Evolutionary conservation across 768 basidiomycete species (phyloP), one percentile per base, ranked within the genome.

Genomic region (Hirschioporus abietinus): DNA sequence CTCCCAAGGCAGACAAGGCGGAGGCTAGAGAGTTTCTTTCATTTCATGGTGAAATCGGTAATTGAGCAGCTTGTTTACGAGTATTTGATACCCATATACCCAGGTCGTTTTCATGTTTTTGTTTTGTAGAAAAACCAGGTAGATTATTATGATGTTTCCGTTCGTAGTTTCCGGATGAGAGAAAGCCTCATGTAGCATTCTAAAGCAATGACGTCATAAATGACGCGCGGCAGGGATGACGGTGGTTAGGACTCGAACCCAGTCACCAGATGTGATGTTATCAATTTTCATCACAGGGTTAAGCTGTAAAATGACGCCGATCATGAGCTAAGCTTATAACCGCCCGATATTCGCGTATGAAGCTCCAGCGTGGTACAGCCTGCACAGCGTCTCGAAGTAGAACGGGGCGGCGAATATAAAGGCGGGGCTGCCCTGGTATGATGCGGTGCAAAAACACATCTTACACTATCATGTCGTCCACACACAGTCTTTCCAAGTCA

Each of bases 1-100:
- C 30, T 17, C 30, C 23, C 30, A 34, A 61, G 60, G 60, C 60
- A 61, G 60, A 25, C 25, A 61, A 61, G 30, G 60, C 24, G 60
- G 25, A 61, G 25, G 60, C 60, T 6, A 61, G 60, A 23, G 60
- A 61, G 6, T 61, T 25, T 24, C 30, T 61, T 25, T 4, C 3
- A 25, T 61, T 25, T 24, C 60, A 61, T 24, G 60, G 60, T 5
- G 42, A 52, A 10, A 12, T 52, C 12, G 12, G 42, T 10, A 10
- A 2, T 15, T 52, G 15, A 52, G 42, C 1, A 52, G n/a, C n/a
- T 12, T 15, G 12, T 5, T 52, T 52, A 2, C 12, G 42, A 15
- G 12, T 10, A 12, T 15, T 52, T 15, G 42, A 52, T 52, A 52
- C 42, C 12, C 42, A 15, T 52, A 52, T 52, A 52, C 42, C 42